phyloP scores from a whole-genome alignment of 257 asterid genomes.

The Solanum ahanhuiri region DNA sequence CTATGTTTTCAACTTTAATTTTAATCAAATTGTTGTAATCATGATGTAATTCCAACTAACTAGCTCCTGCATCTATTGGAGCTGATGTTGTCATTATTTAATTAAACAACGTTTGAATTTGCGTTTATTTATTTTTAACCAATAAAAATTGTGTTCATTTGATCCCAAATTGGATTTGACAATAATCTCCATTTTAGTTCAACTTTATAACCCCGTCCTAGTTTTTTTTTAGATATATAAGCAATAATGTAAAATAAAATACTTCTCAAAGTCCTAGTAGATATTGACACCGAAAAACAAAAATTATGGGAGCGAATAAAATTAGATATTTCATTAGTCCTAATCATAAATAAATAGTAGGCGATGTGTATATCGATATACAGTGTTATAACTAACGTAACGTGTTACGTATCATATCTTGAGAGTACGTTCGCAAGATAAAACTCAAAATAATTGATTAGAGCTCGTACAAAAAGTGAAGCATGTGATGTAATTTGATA shows the following conservation, averaged over 20 bases:
- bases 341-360: too few relatives aligned
- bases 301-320: too few relatives aligned
- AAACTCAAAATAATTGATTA: not conserved
- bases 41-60: not conserved
- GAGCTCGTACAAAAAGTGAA: too few relatives aligned
- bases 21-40: not conserved
- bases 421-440: not conserved
- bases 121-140: not conserved
- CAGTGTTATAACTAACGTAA: too few relatives aligned
- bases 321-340: too few relatives aligned
- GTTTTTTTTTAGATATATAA: not conserved
- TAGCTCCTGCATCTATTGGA: not conserved
- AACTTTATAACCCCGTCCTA: not conserved
- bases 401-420: too few relatives aligned
- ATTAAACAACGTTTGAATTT: not conserved
- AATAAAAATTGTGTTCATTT: not conserved
- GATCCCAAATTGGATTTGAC: not conserved
- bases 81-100: not conserved
- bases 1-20: not conserved
- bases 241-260: not conserved
- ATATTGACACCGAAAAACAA: too few relatives aligned
- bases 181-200: not conserved
- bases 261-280: not conserved
- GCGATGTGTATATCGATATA: not conserved
- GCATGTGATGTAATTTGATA: too few relatives aligned